Evolutionary conservation across 306 rosid species (phyloP).

Genomic region (Potentilla sterilis): DNA sequence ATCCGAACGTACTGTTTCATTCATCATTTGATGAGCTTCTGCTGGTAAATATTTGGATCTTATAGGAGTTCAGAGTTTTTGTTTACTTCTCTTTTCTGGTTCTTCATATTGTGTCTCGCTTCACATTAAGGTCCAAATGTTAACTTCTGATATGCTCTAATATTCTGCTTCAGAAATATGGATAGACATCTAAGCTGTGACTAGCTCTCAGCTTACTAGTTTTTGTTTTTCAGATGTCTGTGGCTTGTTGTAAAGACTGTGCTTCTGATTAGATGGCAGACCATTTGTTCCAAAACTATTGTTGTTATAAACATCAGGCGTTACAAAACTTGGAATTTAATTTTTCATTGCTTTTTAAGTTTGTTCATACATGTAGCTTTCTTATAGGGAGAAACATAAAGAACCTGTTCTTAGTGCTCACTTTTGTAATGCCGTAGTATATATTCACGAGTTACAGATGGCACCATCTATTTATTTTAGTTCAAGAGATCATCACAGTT

Average conservation of each 20-base stretch:
- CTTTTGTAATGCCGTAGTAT: background rate
- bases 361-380: background rate
- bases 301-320: too few relatives aligned
- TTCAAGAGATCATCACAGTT: background rate
- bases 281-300: background rate
- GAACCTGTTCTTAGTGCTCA: background rate
- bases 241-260: background rate
- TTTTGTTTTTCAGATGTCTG: background rate
- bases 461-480: too few relatives aligned
- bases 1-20: background rate
- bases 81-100: background rate
- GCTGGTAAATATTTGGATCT: background rate
- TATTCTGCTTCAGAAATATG: background rate
- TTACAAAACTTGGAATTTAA: background rate
- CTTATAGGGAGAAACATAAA: background rate
- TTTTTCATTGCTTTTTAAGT: background rate
- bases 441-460: background rate
- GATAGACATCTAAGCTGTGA: background rate
- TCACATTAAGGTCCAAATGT: too few relatives aligned
- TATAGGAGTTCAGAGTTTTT: background rate
- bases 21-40: background rate
- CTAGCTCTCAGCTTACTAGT: background rate
- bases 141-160: background rate
- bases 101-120: background rate
- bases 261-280: background rate